Conservation (phyloP, 345 rosid species). For the Trapa bicornis region DNA sequence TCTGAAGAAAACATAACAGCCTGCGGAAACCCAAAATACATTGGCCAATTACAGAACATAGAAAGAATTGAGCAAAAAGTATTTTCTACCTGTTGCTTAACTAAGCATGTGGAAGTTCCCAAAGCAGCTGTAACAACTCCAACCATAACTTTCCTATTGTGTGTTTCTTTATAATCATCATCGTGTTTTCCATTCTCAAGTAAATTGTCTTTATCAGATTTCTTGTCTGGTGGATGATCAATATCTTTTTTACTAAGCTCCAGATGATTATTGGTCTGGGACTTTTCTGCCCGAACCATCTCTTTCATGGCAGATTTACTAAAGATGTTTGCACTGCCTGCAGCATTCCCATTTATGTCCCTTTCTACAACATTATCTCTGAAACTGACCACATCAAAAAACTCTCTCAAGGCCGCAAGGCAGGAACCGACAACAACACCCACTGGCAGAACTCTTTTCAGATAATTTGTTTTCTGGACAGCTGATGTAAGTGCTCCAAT, state of each 20-base stretch:
- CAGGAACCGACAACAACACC: slow-evolving; percentile 79
- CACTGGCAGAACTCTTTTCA: slow-evolving; percentile 60
- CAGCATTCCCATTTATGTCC: slow-evolving; percentile 4
- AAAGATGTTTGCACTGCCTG: neutral
- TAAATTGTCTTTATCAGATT: slow-evolving; percentile 15
- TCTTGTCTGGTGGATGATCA: slow-evolving; percentile 10
- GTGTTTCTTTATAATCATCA: slow-evolving; percentile 18
- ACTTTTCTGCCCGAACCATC: slow-evolving; percentile 8
- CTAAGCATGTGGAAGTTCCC: slow-evolving; percentile 80
- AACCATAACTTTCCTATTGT: slow-evolving; percentile 45
- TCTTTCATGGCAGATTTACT: neutral
- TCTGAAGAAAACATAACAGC: neutral
- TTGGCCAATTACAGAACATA: neutral
- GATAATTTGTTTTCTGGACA: slow-evolving; percentile 45
- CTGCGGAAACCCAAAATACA: neutral
- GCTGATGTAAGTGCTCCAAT: slow-evolving; percentile 61
- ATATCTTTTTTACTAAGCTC: slow-evolving; percentile 8
- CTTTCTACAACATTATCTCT: slow-evolving; percentile 21
- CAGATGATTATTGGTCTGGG: slow-evolving; percentile 10
- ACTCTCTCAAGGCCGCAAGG: slow-evolving; percentile 78
- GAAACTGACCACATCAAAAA: slow-evolving; percentile 39
- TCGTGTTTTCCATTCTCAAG: slow-evolving; percentile 18
- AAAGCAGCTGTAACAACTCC: slow-evolving; percentile 88
- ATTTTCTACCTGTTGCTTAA: slow-evolving; percentile 42
- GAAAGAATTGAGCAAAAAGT: slow-evolving; percentile 1